Percentiles rank a stretch among this genome's conserved stretches.
Evolutionary conservation across 2,329 filamentous ascomycete species (phyloP).

Genomic region (Diaporthe sp.): DNA sequence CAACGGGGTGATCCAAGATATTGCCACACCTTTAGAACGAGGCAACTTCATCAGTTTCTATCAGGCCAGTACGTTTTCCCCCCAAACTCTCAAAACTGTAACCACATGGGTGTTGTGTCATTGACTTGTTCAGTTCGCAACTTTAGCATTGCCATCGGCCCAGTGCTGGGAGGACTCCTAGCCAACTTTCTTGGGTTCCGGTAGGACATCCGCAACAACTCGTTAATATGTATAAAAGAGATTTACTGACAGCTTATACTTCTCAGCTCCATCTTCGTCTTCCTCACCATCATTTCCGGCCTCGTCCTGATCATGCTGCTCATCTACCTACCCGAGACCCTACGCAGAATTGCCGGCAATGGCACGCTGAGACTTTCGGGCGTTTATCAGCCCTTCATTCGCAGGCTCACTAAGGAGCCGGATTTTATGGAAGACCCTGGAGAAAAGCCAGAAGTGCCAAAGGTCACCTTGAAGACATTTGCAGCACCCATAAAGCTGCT

Average conservation of each 20-base stretch:
- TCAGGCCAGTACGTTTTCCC: constrained; percentile 43
- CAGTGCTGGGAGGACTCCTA: constrained; percentile 46
- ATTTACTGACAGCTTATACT: neutral
- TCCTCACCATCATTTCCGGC: constrained; percentile 42
- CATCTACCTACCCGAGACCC: constrained; percentile 53
- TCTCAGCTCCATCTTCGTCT: constrained; percentile 1
- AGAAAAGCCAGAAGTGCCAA: constrained; percentile 29
- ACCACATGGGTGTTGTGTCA: accelerated
- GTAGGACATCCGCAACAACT: constrained; percentile 33
- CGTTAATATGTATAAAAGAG: neutral
- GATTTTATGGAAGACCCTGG: constrained; percentile 13
- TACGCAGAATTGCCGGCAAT: constrained; percentile 50
- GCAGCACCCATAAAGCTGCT: constrained; percentile 53
- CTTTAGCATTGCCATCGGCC: constrained; percentile 44
- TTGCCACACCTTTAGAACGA: constrained; percentile 42
- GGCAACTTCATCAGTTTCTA: constrained; percentile 46
- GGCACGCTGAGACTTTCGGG: constrained; percentile 50
- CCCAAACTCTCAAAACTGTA: accelerated
- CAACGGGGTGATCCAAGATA: constrained; percentile 48
- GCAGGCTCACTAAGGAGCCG: constrained; percentile 39
- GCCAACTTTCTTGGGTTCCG: constrained; percentile 44
- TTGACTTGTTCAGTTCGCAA: constrained; percentile 38
- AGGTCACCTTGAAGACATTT: constrained; percentile 46
- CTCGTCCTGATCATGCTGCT: constrained; percentile 50
- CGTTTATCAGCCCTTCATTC: constrained; percentile 52